A percentile compares a stretch with the other conserved stretches of the same genome.
Conservation (phyloP, 257 asterid genomes). For the Scutellaria baicalensis region DNA sequence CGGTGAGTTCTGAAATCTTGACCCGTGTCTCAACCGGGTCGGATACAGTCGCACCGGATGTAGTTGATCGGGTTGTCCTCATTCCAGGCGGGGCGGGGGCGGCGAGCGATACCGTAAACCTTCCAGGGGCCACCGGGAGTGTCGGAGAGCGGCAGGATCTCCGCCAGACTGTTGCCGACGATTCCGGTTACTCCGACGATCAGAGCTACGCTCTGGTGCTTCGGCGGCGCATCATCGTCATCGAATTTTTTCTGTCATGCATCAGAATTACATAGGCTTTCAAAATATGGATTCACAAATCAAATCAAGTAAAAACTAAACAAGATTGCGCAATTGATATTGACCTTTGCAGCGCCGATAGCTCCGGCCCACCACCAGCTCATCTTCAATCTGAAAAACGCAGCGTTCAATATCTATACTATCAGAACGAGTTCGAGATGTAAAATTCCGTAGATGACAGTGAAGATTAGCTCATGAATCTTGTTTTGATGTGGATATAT, state of each 20-base stretch:
- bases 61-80: constrained; percentile 72
- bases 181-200: constrained; percentile 87
- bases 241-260: constrained; percentile 50
- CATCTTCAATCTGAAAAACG: constrained; percentile 26
- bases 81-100: constrained; percentile 78
- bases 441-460: background rate
- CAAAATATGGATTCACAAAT: background rate
- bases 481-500: background rate
- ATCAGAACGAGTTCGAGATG: background rate
- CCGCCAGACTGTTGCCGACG: constrained; percentile 90
- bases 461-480: background rate
- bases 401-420: background rate
- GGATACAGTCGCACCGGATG: constrained; percentile 65
- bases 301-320: background rate
- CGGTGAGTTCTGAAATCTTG: constrained; percentile 58
- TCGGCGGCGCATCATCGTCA: constrained; percentile 53
- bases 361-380: constrained; percentile 99
- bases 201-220: constrained; percentile 75
- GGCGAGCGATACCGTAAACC: constrained; percentile 92
- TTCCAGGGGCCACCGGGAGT: constrained; percentile 99
- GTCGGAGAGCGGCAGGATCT: constrained; percentile 91
- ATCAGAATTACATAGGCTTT: background rate
- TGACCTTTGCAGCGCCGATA: constrained; percentile 77
- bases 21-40: constrained; percentile 38
- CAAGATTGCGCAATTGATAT: background rate